Percentiles rank a stretch among this genome's conserved stretches.
These are phyloP conservation scores for Podospora fimiseda DNA, from an alignment of 495 filamentous ascomycete species.

Conservation along the genomic window DNA sequence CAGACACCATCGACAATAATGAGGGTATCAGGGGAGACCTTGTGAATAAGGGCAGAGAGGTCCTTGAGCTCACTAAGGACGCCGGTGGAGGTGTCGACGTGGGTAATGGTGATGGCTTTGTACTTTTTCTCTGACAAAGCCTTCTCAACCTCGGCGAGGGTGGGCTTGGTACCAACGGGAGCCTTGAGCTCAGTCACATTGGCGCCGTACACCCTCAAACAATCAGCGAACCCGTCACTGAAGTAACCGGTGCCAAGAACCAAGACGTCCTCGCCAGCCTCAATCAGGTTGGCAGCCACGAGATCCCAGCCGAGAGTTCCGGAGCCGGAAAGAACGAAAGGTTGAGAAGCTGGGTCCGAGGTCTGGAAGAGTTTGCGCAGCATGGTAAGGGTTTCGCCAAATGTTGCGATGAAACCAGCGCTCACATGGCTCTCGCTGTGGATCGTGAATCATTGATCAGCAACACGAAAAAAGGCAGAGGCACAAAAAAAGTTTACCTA, in stretches of 20 bases:
- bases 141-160: conserved; percentile 76
- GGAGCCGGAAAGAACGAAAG: conserved; percentile 88
- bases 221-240: conserved; percentile 88
- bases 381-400: conserved; percentile 82
- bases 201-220: conserved; percentile 83
- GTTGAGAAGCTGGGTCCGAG: conserved; percentile 71
- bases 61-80: conserved; percentile 85
- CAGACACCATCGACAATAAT: conserved; percentile 93
- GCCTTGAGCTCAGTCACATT: conserved; percentile 84
- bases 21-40: conserved; percentile 82
- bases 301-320: conserved; percentile 96
- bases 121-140: conserved; percentile 83
- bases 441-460: neutral
- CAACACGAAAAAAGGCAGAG: neutral
- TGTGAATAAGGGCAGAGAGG: conserved; percentile 72
- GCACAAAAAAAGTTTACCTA: conserved; percentile 55
- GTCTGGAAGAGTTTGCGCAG: conserved; percentile 91
- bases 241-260: conserved; percentile 97
- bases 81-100: conserved; percentile 95
- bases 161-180: conserved; percentile 81
- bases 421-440: conserved; percentile 86
- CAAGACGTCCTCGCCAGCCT: conserved; percentile 81
- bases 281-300: conserved; percentile 82
- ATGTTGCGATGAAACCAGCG: conserved; percentile 77
- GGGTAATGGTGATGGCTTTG: conserved; percentile 88